A percentile compares a stretch with the other conserved stretches of the same genome.
These are phyloP conservation scores for Fonsecaea pedrosoi DNA, from an alignment of 2,329 filamentous ascomycete species.

Conservation along the genomic window DNA sequence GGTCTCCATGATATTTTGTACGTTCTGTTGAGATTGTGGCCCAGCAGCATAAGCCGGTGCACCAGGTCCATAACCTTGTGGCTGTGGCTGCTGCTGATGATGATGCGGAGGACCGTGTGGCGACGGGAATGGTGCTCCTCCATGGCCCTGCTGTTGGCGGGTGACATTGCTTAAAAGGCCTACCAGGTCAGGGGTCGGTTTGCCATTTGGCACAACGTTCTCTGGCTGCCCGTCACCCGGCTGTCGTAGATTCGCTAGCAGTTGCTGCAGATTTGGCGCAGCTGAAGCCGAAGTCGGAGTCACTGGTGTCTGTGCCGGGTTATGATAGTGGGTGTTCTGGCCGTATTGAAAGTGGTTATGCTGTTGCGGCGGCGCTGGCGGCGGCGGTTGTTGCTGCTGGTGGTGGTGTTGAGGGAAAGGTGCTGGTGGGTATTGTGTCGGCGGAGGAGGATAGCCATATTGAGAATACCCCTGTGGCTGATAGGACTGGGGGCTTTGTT, in stretches of 20 bases:
- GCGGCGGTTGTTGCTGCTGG: not conserved
- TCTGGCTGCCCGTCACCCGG: conserved; percentile 32
- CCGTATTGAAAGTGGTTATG: conserved; percentile 31
- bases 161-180: conserved; percentile 50
- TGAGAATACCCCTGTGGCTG: conserved; percentile 44
- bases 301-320: conserved; percentile 25
- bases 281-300: conserved; percentile 25
- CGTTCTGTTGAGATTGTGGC: conserved; percentile 48
- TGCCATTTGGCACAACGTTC: conserved; percentile 45
- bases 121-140: conserved; percentile 13
- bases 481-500: conserved; percentile 42
- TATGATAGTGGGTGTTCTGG: conserved; percentile 31
- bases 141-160: conserved; percentile 43
- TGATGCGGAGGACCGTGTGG: conserved; percentile 16
- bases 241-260: conserved; percentile 40
- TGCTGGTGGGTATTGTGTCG: conserved; percentile 34
- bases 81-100: conserved; percentile 29
- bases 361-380: conserved; percentile 19
- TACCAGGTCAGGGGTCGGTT: conserved; percentile 49
- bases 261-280: conserved; percentile 38
- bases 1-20: conserved; percentile 58
- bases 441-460: conserved; percentile 37
- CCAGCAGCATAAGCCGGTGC: conserved; percentile 35
- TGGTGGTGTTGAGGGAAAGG: conserved; percentile 21
- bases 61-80: conserved; percentile 34